Percentiles rank a stretch among this genome's conserved stretches.
Conservation (phyloP, 768 basidiomycete species). For the Phlebiopsis flavidoalba region DNA sequence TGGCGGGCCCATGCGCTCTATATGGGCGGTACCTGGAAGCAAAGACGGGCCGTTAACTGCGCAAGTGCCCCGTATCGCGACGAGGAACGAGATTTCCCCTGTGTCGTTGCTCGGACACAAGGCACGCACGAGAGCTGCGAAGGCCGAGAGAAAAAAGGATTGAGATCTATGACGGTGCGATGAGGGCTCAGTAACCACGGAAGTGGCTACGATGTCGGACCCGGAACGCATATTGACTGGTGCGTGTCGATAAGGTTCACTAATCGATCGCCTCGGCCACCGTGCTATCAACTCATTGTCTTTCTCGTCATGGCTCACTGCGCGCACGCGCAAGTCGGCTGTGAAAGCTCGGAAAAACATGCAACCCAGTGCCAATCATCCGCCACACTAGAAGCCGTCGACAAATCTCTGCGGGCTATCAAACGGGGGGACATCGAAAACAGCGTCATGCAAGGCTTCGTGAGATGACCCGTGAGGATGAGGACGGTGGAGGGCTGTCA, state of each 20-base stretch:
- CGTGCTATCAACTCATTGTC: conserved; percentile 26
- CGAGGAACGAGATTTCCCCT: conserved; percentile 68
- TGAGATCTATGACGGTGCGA: conserved; percentile 54
- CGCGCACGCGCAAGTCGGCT: conserved; percentile 39
- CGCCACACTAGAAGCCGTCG: conserved; percentile 27
- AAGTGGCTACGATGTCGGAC: conserved; percentile 46
- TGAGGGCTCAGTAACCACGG: conserved; percentile 63
- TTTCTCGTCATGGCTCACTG: conserved; percentile 23
- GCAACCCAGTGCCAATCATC: conserved; percentile 9
- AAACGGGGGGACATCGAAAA: conserved; percentile 67
- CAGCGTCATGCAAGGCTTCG: conserved; percentile 62
- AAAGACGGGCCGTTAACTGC: conserved; percentile 71
- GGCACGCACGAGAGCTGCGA: conserved; percentile 66
- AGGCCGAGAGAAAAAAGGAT: conserved; percentile 63
- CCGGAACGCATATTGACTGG: conserved; percentile 54
- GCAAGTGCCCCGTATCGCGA: conserved; percentile 70
- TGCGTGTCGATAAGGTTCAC: too few relatives aligned
- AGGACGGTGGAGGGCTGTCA: conserved; percentile 23
- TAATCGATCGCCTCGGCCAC: too few relatives aligned
- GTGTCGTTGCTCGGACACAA: conserved; percentile 62
- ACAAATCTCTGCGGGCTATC: conserved; percentile 56
- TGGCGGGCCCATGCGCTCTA: background rate
- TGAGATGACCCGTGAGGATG: conserved; percentile 60
- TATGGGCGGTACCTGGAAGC: conserved; percentile 30
- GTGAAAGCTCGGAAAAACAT: conserved; percentile 38